phyloP scores from a whole-genome alignment of 768 basidiomycete species.

The Rickenella mellea region DNA sequence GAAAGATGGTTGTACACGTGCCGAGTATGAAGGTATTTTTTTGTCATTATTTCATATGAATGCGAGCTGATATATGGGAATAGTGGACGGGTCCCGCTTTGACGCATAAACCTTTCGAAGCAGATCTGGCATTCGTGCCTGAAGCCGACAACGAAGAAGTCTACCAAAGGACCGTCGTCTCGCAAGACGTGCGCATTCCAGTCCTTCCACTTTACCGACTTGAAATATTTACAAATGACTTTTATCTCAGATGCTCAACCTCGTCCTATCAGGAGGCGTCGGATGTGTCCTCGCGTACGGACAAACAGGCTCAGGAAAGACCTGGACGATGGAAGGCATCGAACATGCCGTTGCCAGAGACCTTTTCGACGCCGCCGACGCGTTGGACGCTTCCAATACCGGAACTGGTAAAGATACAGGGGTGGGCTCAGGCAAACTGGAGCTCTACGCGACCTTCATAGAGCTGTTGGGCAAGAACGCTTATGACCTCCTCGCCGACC shows the following conservation, averaged over 20 bases:
- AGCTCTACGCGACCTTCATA: conserved; percentile 23
- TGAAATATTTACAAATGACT: neutral
- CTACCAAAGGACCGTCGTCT: conserved; percentile 22
- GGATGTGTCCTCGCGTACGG: conserved; percentile 25
- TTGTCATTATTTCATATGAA: neutral
- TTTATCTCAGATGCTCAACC: conserved; percentile 14
- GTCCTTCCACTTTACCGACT: neutral
- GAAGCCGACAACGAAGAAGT: conserved; percentile 23
- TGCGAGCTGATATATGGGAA: neutral
- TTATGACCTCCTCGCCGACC: conserved; percentile 19
- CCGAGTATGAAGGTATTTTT: conserved; percentile 23
- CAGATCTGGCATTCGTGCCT: conserved; percentile 25
- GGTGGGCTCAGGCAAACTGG: conserved; percentile 14
- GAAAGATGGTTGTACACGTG: conserved; percentile 23
- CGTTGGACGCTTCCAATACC: conserved; percentile 7
- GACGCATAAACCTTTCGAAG: conserved; percentile 22
- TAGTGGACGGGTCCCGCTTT: conserved; percentile 27
- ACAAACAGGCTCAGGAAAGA: conserved; percentile 24
- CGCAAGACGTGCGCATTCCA: conserved; percentile 17
- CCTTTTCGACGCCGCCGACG: conserved; percentile 18
- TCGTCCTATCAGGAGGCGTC: conserved; percentile 21
- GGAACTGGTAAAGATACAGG: conserved; percentile 2
- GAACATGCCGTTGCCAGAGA: conserved; percentile 25
- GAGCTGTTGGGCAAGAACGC: conserved; percentile 24
- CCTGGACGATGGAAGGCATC: conserved; percentile 24